Percentiles rank a stretch among this genome's conserved stretches.
These are phyloP conservation scores for Trichoderma citrinoviride DNA, from an alignment of 2,329 filamentous ascomycete genomes.

Conservation along the genomic window DNA sequence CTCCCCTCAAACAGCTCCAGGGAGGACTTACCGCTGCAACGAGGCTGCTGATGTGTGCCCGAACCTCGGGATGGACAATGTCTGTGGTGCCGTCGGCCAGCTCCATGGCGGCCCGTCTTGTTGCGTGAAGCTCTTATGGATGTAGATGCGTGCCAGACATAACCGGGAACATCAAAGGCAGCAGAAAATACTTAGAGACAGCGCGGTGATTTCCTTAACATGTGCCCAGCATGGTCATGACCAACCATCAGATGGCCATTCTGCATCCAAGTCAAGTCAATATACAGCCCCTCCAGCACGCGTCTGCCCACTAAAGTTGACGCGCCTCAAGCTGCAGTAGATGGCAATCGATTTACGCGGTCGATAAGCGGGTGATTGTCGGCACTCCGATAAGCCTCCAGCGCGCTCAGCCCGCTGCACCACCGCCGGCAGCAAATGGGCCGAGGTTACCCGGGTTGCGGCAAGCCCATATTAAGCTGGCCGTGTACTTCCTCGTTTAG, in stretches of 20 bases:
- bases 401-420: not conserved
- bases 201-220: not conserved
- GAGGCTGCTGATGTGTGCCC: constrained; percentile 89
- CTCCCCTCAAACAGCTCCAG: not conserved
- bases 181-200: not conserved
- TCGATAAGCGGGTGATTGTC: constrained; percentile 24
- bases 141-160: not conserved
- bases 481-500: constrained; percentile 5
- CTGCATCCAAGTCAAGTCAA: not conserved
- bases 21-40: constrained; percentile 76
- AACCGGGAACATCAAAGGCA: not conserved
- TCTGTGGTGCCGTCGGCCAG: constrained; percentile 50
- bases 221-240: not conserved
- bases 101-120: constrained; percentile 48
- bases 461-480: constrained; percentile 19
- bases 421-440: constrained; percentile 27
- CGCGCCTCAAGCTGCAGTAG: constrained; percentile 25
- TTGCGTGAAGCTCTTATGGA: constrained; percentile 4
- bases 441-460: constrained; percentile 45
- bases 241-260: not conserved
- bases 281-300: constrained; percentile 23
- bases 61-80: constrained; percentile 85
- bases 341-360: constrained; percentile 19
- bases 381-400: constrained; percentile 20
- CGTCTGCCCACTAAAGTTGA: constrained; percentile 21